Conservation (phyloP, 1,139 yeast genomes). For the Citeromyces hawaiiensis region DNA sequence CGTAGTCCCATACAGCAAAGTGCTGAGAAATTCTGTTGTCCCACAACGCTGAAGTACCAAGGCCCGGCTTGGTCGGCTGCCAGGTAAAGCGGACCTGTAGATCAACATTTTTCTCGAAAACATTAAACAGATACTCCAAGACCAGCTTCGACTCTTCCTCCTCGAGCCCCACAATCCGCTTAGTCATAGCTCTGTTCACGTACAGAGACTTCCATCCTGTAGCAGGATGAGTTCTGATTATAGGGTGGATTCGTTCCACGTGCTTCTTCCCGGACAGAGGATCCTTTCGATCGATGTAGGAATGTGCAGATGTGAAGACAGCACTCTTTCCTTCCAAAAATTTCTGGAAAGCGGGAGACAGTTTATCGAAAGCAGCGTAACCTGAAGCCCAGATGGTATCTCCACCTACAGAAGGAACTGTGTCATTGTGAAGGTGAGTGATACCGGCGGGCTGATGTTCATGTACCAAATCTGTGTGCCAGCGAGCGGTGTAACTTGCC, state of each 20-base stretch:
- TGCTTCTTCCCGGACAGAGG: slow-evolving; percentile 27
- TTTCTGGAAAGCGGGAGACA: slow-evolving; percentile 31
- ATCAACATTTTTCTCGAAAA: slow-evolving; percentile 30
- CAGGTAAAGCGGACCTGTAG: slow-evolving; percentile 44
- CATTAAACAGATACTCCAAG: slow-evolving; percentile 24
- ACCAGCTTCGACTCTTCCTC: slow-evolving; percentile 24
- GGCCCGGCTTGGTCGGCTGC: slow-evolving; percentile 32
- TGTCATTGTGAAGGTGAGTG: slow-evolving; percentile 32
- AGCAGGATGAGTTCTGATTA: slow-evolving; percentile 39
- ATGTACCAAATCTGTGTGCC: slow-evolving; percentile 37
- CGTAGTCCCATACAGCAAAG: slow-evolving; percentile 36
- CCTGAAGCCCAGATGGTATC: slow-evolving; percentile 38
- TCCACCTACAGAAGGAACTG: slow-evolving; percentile 32
- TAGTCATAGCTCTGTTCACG: slow-evolving; percentile 30
- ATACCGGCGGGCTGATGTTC: slow-evolving; percentile 34
- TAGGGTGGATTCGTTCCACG: slow-evolving; percentile 30
- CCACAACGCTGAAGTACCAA: slow-evolving; percentile 45
- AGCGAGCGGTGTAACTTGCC: slow-evolving; percentile 14
- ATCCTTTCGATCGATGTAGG: slow-evolving; percentile 25
- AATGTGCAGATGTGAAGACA: slow-evolving; percentile 28
- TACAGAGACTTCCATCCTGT: slow-evolving; percentile 38
- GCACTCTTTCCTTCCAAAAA: slow-evolving; percentile 37
- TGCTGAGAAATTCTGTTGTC: slow-evolving; percentile 42
- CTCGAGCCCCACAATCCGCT: slow-evolving; percentile 28
- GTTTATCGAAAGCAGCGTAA: slow-evolving; percentile 35